A percentile compares a stretch with the other conserved stretches of the same genome.
These are phyloP conservation scores for Furcasterigmium sp. DNA, from an alignment of 2,329 filamentous ascomycete genomes.

Conservation along the genomic window DNA sequence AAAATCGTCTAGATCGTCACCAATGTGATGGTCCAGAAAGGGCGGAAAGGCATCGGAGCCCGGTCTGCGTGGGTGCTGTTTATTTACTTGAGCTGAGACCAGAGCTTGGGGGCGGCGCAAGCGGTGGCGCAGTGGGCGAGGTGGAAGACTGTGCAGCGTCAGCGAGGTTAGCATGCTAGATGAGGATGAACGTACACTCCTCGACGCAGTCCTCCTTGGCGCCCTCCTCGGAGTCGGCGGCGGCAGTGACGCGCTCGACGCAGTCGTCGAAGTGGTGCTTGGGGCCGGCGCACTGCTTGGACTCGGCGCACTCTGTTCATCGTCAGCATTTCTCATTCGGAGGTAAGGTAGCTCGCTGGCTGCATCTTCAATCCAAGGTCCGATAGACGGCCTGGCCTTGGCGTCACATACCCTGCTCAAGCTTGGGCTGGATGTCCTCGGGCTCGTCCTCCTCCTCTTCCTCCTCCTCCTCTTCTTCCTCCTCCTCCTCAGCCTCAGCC, in stretches of 20 bases:
- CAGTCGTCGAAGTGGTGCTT: constrained; percentile 99
- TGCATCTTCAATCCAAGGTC: constrained; percentile 1
- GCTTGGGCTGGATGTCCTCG: constrained; percentile 78
- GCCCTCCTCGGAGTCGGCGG: constrained; percentile 61
- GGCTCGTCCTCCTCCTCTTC: constrained; percentile 80
- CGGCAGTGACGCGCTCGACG: constrained; percentile 79
- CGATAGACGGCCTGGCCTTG: constrained; percentile 3
- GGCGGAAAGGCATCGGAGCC: background rate
- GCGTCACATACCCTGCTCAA: constrained; percentile 79
- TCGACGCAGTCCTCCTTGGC: constrained; percentile 94
- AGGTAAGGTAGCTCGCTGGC: too few species aligned
- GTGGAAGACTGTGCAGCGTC: constrained; percentile 79
- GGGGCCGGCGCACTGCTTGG: constrained; percentile 73
- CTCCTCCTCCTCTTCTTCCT: constrained; percentile 65
- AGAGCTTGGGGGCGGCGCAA: constrained; percentile 96
- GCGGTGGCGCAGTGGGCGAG: constrained; percentile 90
- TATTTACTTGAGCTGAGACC: constrained; percentile 81
- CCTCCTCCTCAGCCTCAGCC: constrained; percentile 40
- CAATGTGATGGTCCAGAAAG: background rate
- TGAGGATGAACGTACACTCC: constrained; percentile 71
- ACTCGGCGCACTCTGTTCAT: constrained; percentile 78
- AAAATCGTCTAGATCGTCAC: background rate
- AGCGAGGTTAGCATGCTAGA: too few species aligned
- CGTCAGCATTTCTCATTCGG: constrained; percentile 3
- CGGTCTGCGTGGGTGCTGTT: background rate